Base-by-base conservation (phyloP, 1,139 yeast genomes). In the Sugiyamaella pinicola region DNA sequence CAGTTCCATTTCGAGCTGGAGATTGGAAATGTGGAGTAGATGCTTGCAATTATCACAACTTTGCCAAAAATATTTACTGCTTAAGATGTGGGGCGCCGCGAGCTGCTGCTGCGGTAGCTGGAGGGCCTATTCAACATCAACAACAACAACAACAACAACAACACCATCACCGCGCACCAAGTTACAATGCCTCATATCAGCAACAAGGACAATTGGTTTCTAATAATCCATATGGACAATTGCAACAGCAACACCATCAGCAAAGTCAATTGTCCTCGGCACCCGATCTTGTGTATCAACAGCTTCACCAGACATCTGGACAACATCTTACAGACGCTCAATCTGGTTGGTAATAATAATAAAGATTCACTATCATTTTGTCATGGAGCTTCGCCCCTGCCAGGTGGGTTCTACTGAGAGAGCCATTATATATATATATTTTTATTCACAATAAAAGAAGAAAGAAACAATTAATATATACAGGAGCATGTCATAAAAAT, bases 1-100 rank as follows among this genome's bases (percentile, higher is more conserved):
- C 79, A 57, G 95, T 90, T 10, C 97, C 97, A 13, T 91, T 91
- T 70, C 80, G 97, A 64, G 97, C 97, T 1, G 97, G 98, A 45
- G 98, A 91, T 70, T 91, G 97, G 97, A 90, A 89, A 69, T 90
- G 97, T 74, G 73, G 80, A 28, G 80, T 79, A 59, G 95, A 86
- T 52, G 77, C 81, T 33, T 91, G 97, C 68, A 79, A 83, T 47
- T 91, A 90, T 68, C 97, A 91, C 70, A 91, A 91, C 68, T 91
- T 91, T 77, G 97, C 97, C 6, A 90, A 91, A 65, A 91, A 91
- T 68, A 75, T 87, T 57, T 83, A 84, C 56, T 90, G 97, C 67
- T 75, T 90, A 65, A 85, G 91, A 66, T 90, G 97, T 72, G 95
- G 96, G 2, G 86, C 87, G 1, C 82, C 89, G 39, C 82, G 93